Conservation (phyloP, 1,284 basidiomycete genomes). For the Rhodotorula glutinis region DNA sequence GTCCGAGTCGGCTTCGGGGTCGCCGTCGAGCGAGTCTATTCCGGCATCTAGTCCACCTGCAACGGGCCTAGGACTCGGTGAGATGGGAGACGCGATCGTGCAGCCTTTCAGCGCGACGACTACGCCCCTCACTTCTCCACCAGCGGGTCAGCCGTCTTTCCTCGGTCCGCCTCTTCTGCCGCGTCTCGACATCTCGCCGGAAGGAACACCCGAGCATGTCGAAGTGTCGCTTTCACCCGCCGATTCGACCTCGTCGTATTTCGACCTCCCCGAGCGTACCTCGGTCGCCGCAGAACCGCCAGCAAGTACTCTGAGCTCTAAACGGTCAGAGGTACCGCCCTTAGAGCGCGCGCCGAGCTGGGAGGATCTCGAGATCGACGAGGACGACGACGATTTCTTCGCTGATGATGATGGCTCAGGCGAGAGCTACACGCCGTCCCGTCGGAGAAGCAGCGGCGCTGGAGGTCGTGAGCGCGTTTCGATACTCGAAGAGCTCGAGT, state of each 20-base stretch:
- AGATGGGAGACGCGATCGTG: not conserved
- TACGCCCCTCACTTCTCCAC: not conserved
- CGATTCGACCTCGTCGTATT: constrained; percentile 4
- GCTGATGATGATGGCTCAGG: constrained; percentile 8
- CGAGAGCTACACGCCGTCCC: not conserved
- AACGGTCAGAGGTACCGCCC: not conserved
- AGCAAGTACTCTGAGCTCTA: not conserved
- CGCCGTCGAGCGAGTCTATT: not conserved
- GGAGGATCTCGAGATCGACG: constrained; percentile 5
- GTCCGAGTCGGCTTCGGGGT: not conserved
- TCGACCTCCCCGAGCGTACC: constrained; percentile 10
- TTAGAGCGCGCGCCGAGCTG: constrained; percentile 6
- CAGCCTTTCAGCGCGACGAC: not conserved
- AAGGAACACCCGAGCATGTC: constrained; percentile 18
- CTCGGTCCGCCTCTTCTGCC: not conserved
- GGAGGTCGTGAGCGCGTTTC: not conserved
- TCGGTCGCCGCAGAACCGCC: not conserved
- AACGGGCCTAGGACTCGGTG: constrained; percentile 1
- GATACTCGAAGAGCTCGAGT: constrained; percentile 5
- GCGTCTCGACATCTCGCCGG: not conserved
- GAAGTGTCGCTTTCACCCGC: constrained; percentile 12
- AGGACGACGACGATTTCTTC: constrained; percentile 13
- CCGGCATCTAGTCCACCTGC: not conserved
- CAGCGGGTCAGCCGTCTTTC: not conserved
- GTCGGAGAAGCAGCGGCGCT: constrained; percentile 7